Evolutionary conservation across 257 asterid genomes (phyloP), one percentile per base, ranked within the genome.

Genomic region (Eucommia ulmoides): DNA sequence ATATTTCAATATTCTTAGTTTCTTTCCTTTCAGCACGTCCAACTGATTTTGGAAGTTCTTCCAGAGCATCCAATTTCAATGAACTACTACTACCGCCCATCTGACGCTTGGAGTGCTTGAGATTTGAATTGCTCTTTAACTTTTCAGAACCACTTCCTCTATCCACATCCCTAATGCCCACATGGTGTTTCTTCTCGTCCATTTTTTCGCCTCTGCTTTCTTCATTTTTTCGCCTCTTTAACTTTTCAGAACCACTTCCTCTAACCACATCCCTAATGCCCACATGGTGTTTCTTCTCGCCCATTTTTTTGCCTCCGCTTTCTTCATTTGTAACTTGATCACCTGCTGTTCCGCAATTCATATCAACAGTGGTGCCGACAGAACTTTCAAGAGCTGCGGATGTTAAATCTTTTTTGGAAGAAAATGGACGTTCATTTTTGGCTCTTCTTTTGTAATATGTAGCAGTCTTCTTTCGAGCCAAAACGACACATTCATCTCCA

Each of bases 21-120:
- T 2, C 52, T 23, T 23, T 51, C 54, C 41, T 69, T 65, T 66
- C 70, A 61, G 61, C 58, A 20, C 26, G 71, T 55, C 73, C 63
- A 23, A 19, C 41, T 53, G 59, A 60, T 63, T 71, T 55, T 20
- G 51, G 50, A 64, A 21, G 19, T 50, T 47, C 74, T 52, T 62
- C 69, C 54, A 62, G 59, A 12, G 49, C 63, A 25, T 42, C 46
- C 55, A 68, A 29, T 55, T 68, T 67, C 49, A n/a, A 48, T 42
- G 58, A 68, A 33, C 56, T 64, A 54, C 47, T 64, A 60, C 70
- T 73, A 61, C 61, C 59, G 61, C 67, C 64, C 63, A 55, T 64
- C 60, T 52, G 56, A 56, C 68, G 63, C 62, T 65, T 73, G 44
- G 65, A 22, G 56, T 41, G 56, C 8, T 29, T 12, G 8, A 29